These are phyloP conservation scores for Leccinum barrowsii DNA, from an alignment of 768 basidiomycete species.

Conservation along the genomic window DNA sequence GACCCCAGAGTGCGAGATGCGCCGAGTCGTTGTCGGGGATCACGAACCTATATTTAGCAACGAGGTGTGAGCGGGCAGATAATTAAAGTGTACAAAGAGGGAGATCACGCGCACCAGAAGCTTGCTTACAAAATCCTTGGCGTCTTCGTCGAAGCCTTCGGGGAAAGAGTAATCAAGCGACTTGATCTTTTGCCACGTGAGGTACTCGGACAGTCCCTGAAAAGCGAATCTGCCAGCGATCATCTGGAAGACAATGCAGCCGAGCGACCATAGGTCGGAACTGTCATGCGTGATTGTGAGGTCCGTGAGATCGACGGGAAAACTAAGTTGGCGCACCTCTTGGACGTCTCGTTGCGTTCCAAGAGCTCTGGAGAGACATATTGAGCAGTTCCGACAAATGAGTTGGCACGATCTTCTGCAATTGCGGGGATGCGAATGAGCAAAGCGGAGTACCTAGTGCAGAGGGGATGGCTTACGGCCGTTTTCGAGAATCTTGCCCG, in stretches of 20 bases:
- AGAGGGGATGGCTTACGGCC: slow-evolving; percentile 39
- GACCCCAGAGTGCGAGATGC: slow-evolving; percentile 39
- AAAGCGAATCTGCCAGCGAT: slow-evolving; percentile 91
- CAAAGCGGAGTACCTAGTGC: neutral
- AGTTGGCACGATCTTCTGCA: slow-evolving; percentile 53
- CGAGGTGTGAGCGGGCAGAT: neutral
- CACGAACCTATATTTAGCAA: slow-evolving; percentile 45
- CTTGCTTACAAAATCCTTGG: slow-evolving; percentile 72
- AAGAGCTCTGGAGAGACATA: slow-evolving; percentile 88
- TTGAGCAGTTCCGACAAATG: slow-evolving; percentile 88
- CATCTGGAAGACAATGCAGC: slow-evolving; percentile 92
- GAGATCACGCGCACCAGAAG: slow-evolving; percentile 53
- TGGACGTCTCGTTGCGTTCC: slow-evolving; percentile 66
- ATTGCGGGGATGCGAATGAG: slow-evolving; percentile 15
- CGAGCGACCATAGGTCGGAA: slow-evolving; percentile 94
- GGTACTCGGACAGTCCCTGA: slow-evolving; percentile 85
- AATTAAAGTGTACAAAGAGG: neutral
- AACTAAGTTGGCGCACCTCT: slow-evolving; percentile 48
- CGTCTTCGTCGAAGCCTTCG: slow-evolving; percentile 76
- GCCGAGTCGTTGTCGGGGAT: slow-evolving; percentile 60
- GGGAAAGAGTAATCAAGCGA: slow-evolving; percentile 84
- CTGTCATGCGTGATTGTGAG: slow-evolving; percentile 35
- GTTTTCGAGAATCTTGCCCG: slow-evolving; percentile 70
- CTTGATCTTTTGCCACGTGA: slow-evolving; percentile 95
- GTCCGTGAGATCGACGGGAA: neutral